These are phyloP conservation scores for Penicillium brasilianum DNA, from an alignment of 2,329 filamentous ascomycete genomes.

Conservation along the genomic window DNA sequence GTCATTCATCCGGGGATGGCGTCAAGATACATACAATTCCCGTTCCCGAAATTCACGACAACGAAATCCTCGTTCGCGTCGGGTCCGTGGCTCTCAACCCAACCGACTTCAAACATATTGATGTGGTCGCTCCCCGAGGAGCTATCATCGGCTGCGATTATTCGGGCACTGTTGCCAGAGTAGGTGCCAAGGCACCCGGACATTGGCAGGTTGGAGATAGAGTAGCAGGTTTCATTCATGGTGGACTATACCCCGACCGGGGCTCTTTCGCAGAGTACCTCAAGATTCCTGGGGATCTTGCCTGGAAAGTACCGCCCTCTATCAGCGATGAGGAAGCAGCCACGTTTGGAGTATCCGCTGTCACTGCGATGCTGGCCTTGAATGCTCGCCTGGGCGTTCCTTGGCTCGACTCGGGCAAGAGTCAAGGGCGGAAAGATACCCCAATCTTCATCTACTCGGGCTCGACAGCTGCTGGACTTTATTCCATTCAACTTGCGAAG, in stretches of 20 bases:
- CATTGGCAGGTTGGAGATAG: slow-evolving; percentile 25
- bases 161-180: slow-evolving; percentile 20
- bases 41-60: slow-evolving; percentile 15
- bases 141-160: slow-evolving; percentile 29
- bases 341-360: slow-evolving; percentile 31
- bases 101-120: slow-evolving; percentile 29
- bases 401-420: slow-evolving; percentile 33
- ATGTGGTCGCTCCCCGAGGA: slow-evolving; percentile 19
- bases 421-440: background rate
- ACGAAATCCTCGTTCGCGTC: slow-evolving; percentile 24
- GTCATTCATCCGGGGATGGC: slow-evolving; percentile 14
- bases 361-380: slow-evolving; percentile 26
- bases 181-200: slow-evolving; percentile 24
- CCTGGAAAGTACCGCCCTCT: slow-evolving; percentile 38
- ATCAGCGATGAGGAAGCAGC: slow-evolving; percentile 39
- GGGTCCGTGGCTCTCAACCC: slow-evolving; percentile 29
- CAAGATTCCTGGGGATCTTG: slow-evolving; percentile 40
- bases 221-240: slow-evolving; percentile 21
- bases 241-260: slow-evolving; percentile 15
- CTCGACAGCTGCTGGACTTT: slow-evolving; percentile 21
- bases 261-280: slow-evolving; percentile 39
- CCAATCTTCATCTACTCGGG: slow-evolving; percentile 24
- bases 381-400: slow-evolving; percentile 30
- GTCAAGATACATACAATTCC: slow-evolving; percentile 20
- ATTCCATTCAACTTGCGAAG: slow-evolving; percentile 39